These are phyloP conservation scores for Hibiscus mutabilis DNA, from an alignment of 345 rosid genomes.

Conservation along the genomic window DNA sequence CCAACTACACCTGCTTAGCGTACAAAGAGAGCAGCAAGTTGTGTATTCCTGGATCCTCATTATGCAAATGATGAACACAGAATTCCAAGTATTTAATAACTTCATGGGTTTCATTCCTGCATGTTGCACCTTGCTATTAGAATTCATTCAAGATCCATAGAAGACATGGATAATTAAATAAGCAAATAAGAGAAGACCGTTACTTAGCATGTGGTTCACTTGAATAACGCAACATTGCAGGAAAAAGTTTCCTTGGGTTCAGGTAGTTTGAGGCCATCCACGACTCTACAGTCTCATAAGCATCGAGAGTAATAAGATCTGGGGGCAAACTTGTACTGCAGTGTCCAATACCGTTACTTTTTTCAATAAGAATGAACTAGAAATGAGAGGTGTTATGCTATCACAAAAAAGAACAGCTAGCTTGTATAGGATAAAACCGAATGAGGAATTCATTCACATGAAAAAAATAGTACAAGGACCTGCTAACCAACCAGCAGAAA, in stretches of 20 bases:
- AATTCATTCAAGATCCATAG: not conserved
- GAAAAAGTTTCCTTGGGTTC: constrained; percentile 86
- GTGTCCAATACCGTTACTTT: constrained; percentile 14
- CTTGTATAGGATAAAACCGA: not conserved
- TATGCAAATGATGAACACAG: constrained; percentile 79
- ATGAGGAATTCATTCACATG: not conserved
- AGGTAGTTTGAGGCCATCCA: constrained; percentile 89
- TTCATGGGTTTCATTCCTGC: constrained; percentile 95
- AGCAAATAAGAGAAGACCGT: constrained; percentile 6
- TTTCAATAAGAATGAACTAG: constrained; percentile 14
- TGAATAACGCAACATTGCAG: constrained; percentile 99
- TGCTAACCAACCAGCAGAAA: constrained; percentile 1
- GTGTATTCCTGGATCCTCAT: constrained; percentile 97
- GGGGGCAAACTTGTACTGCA: constrained; percentile 98
- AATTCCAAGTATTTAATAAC: constrained; percentile 87
- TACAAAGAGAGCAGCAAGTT: constrained; percentile 89
- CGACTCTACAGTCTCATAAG: constrained; percentile 97
- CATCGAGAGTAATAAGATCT: constrained; percentile 89
- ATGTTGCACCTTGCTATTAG: constrained; percentile 15
- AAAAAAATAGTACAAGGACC: constrained; percentile 2
- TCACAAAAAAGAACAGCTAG: constrained; percentile 6
- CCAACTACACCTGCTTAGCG: constrained; percentile 81
- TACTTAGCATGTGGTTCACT: constrained; percentile 99
- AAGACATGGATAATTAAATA: constrained; percentile 11
- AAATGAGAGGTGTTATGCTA: constrained; percentile 5